Conservation (phyloP, 169 alveolate species). For the Cryptosporidium viatorum region DNA sequence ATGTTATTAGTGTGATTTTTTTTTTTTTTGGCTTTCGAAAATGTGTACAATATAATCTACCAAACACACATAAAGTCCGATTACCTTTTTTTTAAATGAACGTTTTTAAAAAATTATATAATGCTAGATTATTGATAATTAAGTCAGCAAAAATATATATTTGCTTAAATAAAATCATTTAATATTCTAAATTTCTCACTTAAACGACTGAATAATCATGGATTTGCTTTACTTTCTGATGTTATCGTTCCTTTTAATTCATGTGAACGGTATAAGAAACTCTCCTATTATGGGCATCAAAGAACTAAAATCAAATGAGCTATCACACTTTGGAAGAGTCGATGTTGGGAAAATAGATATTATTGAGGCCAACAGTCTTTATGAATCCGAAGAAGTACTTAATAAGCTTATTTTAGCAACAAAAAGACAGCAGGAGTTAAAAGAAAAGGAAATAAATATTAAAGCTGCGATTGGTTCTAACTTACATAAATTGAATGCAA, state of each 20-base stretch:
- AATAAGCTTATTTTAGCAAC: conserved; percentile 46
- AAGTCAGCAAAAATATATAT: too few species aligned
- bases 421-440: conserved; percentile 61
- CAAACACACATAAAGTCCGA: background rate
- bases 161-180: background rate
- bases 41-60: conserved; percentile 1
- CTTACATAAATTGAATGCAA: conserved; percentile 64
- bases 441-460: conserved; percentile 67
- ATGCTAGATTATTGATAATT: background rate
- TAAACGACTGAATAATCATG: background rate
- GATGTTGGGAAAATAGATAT: conserved; percentile 67
- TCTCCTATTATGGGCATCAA: background rate
- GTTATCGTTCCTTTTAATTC: background rate
- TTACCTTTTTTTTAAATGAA: background rate
- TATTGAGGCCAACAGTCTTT: conserved; percentile 54
- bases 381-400: conserved; percentile 55
- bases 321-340: conserved; percentile 40
- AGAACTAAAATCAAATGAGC: background rate
- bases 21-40: background rate
- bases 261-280: background rate
- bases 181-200: too few species aligned
- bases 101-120: background rate
- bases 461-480: conserved; percentile 73
- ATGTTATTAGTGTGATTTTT: background rate
- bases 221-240: background rate